Conservation (phyloP, 345 rosid genomes). For the Pugionium dolabratum region DNA sequence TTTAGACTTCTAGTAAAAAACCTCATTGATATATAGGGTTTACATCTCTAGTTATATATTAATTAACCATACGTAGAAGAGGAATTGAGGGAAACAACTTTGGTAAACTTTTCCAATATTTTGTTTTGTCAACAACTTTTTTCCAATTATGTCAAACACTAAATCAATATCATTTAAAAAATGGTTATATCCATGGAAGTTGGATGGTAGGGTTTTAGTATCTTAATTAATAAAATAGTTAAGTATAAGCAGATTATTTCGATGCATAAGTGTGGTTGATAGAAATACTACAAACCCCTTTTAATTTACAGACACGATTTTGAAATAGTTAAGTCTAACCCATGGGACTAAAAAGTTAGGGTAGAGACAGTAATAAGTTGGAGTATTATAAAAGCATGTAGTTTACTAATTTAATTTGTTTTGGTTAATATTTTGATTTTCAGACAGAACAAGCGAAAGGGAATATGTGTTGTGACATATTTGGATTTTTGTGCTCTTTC, state of each 20-base stretch:
- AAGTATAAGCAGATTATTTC: slow-evolving; percentile 10
- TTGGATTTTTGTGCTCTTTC: slow-evolving; percentile 47
- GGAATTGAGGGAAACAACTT: too few species aligned
- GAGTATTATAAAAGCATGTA: slow-evolving; percentile 33
- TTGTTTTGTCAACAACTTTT: too few species aligned
- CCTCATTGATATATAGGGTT: too few species aligned
- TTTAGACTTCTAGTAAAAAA: slow-evolving; percentile 16
- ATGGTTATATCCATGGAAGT: too few species aligned
- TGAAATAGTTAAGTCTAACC: slow-evolving; percentile 22
- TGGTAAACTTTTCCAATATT: too few species aligned
- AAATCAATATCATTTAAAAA: too few species aligned
- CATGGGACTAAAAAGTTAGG: slow-evolving; percentile 41
- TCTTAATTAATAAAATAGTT: not conserved
- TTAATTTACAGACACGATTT: slow-evolving; percentile 9
- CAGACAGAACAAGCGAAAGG: slow-evolving; percentile 57
- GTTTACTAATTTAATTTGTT: not conserved
- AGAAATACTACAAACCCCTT: not conserved
- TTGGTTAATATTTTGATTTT: not conserved
- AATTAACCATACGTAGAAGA: too few species aligned
- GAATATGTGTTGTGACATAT: slow-evolving; percentile 69
- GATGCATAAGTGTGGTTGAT: slow-evolving; percentile 12
- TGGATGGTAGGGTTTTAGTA: too few species aligned
- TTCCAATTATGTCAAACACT: too few species aligned
- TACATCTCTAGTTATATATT: too few species aligned
- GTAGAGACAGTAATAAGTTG: slow-evolving; percentile 55